Evolutionary conservation across 345 rosid species (phyloP).

Genomic region (Lagerstroemia speciosa): DNA sequence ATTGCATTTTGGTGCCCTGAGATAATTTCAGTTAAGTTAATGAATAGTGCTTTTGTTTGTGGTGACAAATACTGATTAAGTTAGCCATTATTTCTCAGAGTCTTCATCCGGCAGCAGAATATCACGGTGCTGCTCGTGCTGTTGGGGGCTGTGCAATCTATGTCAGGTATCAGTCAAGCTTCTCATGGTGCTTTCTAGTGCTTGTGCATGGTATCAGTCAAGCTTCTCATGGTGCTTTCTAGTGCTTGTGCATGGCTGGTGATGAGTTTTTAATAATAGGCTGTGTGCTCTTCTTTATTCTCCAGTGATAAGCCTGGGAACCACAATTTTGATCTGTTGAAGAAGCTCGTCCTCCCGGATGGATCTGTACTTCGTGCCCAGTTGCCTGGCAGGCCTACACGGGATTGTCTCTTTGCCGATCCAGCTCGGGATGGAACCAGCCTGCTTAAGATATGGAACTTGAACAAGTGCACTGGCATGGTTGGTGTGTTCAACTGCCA

Average conservation of each 20-base stretch:
- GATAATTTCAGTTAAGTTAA: background rate
- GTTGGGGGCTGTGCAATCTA: conserved; percentile 94
- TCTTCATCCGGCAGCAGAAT: conserved; percentile 89
- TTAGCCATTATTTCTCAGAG: conserved; percentile 43
- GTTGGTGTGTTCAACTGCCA: conserved; percentile 96
- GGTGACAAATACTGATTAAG: background rate
- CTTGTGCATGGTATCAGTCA: conserved; percentile 35
- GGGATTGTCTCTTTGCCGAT: conserved; percentile 76
- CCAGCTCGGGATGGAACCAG: conserved; percentile 86
- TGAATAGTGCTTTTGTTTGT: background rate
- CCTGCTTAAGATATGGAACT: conserved; percentile 90
- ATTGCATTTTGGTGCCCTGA: conserved; percentile 16
- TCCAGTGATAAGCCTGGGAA: conserved; percentile 89
- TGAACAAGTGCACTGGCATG: conserved; percentile 73
- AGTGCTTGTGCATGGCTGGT: background rate
- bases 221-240: background rate
- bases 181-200: background rate
- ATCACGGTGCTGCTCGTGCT: conserved; percentile 95
- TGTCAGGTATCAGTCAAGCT: conserved; percentile 52
- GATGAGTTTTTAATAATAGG: conserved; percentile 2
- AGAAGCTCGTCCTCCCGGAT: conserved; percentile 88
- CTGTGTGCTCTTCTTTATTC: background rate
- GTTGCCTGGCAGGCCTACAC: conserved; percentile 90
- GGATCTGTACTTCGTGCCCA: conserved; percentile 83
- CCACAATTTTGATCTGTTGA: conserved; percentile 76